phyloP scores from a whole-genome alignment of 257 asterid species.

The Solanum gandarillasii region DNA sequence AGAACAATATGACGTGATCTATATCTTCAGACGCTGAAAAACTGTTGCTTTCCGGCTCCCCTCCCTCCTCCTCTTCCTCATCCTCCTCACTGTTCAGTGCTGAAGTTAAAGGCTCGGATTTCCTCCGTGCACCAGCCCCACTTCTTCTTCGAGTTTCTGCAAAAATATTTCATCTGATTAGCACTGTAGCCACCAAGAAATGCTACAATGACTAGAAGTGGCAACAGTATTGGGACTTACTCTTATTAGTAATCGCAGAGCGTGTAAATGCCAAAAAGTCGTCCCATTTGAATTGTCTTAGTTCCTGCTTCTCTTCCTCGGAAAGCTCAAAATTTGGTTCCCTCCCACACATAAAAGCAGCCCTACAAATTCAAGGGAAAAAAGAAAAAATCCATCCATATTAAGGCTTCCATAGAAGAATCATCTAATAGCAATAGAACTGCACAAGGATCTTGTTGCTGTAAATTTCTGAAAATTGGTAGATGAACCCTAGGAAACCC shows the following conservation, averaged over 20 bases:
- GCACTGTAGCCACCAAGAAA: not conserved
- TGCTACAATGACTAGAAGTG: not conserved
- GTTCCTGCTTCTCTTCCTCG: conserved; percentile 77
- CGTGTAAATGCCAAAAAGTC: conserved; percentile 77
- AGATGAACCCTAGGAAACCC: not conserved
- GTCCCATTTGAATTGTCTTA: conserved; percentile 63
- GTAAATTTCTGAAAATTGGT: not conserved
- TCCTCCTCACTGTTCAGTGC: conserved; percentile 24
- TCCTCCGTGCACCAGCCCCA: conserved; percentile 30
- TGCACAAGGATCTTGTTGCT: not conserved
- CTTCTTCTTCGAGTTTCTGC: conserved; percentile 51
- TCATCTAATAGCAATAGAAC: not conserved
- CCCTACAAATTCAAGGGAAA: conserved; percentile 36
- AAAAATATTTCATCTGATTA: not conserved
- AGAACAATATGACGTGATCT: conserved; percentile 20
- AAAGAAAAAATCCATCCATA: not conserved
- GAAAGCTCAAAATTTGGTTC: conserved; percentile 86
- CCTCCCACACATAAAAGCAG: conserved; percentile 96
- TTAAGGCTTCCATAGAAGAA: not conserved
- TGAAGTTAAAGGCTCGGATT: conserved; percentile 12
- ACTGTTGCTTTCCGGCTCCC: conserved; percentile 15
- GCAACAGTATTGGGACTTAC: conserved; percentile 13
- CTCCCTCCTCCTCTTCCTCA: conserved; percentile 35
- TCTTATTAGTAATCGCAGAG: conserved; percentile 70
- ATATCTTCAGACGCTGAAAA: conserved; percentile 53